Conservation (phyloP, 106 monocot genomes). For the Acanthochlamys bracteata region DNA sequence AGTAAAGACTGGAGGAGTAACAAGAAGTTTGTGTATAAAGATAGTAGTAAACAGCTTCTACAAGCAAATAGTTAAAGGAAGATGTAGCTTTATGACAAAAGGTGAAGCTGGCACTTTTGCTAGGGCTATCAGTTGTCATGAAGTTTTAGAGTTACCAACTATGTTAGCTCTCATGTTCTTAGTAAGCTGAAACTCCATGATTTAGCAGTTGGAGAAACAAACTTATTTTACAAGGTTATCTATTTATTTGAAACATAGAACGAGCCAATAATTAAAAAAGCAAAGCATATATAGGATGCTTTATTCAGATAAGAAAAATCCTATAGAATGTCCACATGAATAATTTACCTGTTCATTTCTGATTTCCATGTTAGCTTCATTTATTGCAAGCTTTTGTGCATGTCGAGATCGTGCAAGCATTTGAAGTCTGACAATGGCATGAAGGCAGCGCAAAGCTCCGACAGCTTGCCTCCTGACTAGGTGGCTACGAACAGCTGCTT, state of each 20-base stretch:
- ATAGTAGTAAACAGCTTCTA: neutral
- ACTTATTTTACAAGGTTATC: too few species aligned
- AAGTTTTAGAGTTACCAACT: too few species aligned
- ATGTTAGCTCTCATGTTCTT: too few species aligned
- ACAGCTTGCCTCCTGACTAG: constrained; percentile 65
- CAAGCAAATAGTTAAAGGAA: neutral
- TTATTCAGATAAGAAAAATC: too few species aligned
- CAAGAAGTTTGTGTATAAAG: too few species aligned
- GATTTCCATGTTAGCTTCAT: constrained; percentile 4
- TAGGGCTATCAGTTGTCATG: too few species aligned
- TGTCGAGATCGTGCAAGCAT: constrained; percentile 54
- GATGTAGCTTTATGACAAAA: neutral
- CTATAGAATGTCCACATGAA: neutral
- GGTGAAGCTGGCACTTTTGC: too few species aligned
- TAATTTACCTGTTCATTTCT: neutral
- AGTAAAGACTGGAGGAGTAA: neutral
- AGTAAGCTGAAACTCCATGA: too few species aligned
- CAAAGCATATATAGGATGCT: too few species aligned
- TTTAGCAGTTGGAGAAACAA: too few species aligned
- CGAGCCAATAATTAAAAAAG: too few species aligned
- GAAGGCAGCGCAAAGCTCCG: constrained; percentile 72
- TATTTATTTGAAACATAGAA: too few species aligned
- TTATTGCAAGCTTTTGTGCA: constrained; percentile 11
- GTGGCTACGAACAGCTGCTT: constrained; percentile 82
- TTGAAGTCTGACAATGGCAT: constrained; percentile 85